Evolutionary conservation across 2,329 filamentous ascomycete species (phyloP).

Genomic region (Phialemoniopsis sp.): DNA sequence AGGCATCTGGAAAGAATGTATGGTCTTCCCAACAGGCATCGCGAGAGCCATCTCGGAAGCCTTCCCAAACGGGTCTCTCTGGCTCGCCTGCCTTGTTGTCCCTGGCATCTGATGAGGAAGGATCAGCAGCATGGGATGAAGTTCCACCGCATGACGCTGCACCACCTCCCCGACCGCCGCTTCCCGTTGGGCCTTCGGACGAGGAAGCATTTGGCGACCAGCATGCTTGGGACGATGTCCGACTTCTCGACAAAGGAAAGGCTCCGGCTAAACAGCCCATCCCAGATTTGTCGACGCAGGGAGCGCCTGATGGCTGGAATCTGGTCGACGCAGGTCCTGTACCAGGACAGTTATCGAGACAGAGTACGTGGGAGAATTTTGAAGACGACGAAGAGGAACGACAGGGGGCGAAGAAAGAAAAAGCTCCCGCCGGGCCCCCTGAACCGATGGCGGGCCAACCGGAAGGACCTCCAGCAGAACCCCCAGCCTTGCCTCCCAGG

Average conservation of each 20-base stretch:
- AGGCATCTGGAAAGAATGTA: conserved; percentile 23
- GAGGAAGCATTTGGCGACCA: conserved; percentile 34
- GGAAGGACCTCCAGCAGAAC: conserved; percentile 9
- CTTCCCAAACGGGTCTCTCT: conserved; percentile 20
- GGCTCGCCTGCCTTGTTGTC: conserved; percentile 28
- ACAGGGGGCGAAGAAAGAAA: conserved; percentile 5
- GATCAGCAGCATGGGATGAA: conserved; percentile 36
- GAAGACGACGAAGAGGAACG: conserved; percentile 16
- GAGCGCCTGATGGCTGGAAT: conserved; percentile 43
- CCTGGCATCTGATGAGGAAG: conserved; percentile 29
- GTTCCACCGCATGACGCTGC: conserved; percentile 19
- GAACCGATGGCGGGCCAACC: conserved; percentile 2
- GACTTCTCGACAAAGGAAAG: conserved; percentile 35
- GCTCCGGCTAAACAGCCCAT: conserved; percentile 14
- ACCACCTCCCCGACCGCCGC: conserved; percentile 12
- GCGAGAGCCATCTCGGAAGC: conserved; percentile 18
- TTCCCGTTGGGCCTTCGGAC: conserved; percentile 10
- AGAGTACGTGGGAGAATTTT: conserved; percentile 33
- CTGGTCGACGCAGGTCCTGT: conserved; percentile 39
- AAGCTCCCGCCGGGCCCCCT: conserved; percentile 9
- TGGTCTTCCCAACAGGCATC: conserved; percentile 24
- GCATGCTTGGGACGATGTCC: conserved; percentile 47
- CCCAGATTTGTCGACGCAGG: conserved; percentile 5
- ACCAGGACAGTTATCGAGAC: conserved; percentile 24
- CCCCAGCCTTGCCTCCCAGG: conserved; percentile 18